These are phyloP conservation scores for Colletotrichum sp. DNA, from an alignment of 2,329 filamentous ascomycete genomes.

Conservation along the genomic window DNA sequence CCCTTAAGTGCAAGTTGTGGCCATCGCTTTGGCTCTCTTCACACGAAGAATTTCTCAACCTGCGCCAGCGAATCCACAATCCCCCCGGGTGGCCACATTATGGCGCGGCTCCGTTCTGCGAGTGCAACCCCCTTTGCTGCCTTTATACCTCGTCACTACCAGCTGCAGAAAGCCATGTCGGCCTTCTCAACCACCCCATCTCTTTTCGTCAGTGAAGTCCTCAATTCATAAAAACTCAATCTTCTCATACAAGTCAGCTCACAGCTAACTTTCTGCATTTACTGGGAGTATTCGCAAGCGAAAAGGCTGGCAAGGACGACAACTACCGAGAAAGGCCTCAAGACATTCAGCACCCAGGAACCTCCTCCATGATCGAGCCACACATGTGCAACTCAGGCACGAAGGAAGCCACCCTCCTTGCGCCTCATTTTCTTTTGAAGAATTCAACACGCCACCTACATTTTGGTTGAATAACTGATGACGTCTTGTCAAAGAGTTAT, in stretches of 20 bases:
- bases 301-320: fast-evolving
- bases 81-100: no score
- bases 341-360: fast-evolving
- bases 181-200: no score
- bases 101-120: neutral
- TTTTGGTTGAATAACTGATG: neutral
- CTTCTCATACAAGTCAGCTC: neutral
- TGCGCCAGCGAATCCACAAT: fast-evolving
- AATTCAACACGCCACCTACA: fast-evolving
- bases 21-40: no score
- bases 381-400: neutral
- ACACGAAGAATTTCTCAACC: no score
- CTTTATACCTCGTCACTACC: neutral
- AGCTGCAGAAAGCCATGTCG: neutral
- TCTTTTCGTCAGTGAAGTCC: neutral
- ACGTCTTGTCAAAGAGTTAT: fast-evolving
- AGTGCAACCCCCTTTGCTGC: neutral
- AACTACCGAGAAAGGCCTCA: neutral
- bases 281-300: fast-evolving
- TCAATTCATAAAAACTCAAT: neutral
- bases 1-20: no score
- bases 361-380: fast-evolving
- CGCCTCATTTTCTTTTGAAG: neutral
- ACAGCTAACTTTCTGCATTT: neutral
- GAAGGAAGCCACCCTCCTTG: neutral